Evolutionary conservation across 345 rosid genomes (phyloP).

Genomic region (Cardamine resedifolia): DNA sequence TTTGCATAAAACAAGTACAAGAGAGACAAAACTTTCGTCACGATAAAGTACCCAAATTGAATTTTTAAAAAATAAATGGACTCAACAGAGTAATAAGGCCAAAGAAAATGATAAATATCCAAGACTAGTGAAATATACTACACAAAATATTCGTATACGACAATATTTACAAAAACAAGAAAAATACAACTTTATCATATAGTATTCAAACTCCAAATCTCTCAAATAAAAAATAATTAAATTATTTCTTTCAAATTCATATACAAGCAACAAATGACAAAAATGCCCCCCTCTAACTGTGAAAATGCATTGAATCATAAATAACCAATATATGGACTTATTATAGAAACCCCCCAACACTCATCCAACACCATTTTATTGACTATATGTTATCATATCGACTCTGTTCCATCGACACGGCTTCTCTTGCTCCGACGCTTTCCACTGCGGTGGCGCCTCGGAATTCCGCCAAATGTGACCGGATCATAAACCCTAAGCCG

Average conservation of each 20-base stretch:
- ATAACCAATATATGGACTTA: conserved; percentile 39
- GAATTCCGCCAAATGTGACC: conserved; percentile 67
- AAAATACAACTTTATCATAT: not conserved
- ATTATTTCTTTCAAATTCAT: conserved; percentile 22
- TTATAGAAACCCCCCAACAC: conserved; percentile 18
- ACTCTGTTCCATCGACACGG: conserved; percentile 24
- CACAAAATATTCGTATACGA: conserved; percentile 5
- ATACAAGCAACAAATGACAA: conserved; percentile 39
- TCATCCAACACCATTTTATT: conserved; percentile 10
- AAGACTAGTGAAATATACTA: not conserved
- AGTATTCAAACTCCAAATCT: conserved; percentile 28
- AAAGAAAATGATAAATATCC: conserved; percentile 6
- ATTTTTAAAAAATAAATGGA: not conserved
- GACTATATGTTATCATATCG: conserved; percentile 23
- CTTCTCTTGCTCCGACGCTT: conserved; percentile 47
- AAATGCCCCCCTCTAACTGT: conserved; percentile 29
- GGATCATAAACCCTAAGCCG: conserved; percentile 71
- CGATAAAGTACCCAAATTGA: conserved; percentile 12
- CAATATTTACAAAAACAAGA: conserved; percentile 15
- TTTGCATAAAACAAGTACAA: conserved; percentile 30
- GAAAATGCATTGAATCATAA: conserved; percentile 33
- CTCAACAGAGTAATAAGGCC: not conserved
- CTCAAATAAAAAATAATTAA: conserved; percentile 26
- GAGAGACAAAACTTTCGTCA: conserved; percentile 33
- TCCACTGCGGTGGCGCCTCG: conserved; percentile 45